Conservation (phyloP, 2,329 filamentous ascomycete genomes). For the Xylariaceae sp. region DNA sequence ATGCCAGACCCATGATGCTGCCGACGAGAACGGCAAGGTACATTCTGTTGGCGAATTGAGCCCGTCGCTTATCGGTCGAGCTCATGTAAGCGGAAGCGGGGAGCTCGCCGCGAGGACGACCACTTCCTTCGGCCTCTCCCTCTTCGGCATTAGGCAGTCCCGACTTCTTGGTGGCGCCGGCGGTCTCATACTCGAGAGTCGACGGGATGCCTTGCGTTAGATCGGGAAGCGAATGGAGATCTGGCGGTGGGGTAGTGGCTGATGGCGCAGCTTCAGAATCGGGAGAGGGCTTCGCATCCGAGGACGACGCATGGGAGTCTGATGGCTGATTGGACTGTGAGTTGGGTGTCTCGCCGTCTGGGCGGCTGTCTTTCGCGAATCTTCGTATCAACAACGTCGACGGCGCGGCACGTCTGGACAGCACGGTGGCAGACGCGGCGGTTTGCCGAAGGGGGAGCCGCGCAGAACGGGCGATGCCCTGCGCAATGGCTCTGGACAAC, state of each 20-base stretch:
- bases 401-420: conserved; percentile 32
- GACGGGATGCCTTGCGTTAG: conserved; percentile 93
- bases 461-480: conserved; percentile 36
- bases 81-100: conserved; percentile 82
- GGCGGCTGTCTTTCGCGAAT: conserved; percentile 38
- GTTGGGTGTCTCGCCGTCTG: conserved; percentile 16
- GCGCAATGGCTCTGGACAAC: conserved; percentile 37
- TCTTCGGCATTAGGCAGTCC: conserved; percentile 32
- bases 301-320: conserved; percentile 2
- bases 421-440: conserved; percentile 21
- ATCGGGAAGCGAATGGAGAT: conserved; percentile 67
- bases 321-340: conserved; percentile 5
- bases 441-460: conserved; percentile 31
- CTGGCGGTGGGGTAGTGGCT: conserved; percentile 42
- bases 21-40: conserved; percentile 57
- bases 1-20: conserved; percentile 56
- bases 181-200: conserved; percentile 73
- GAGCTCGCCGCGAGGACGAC: conserved; percentile 57
- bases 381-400: conserved; percentile 39
- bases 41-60: conserved; percentile 68
- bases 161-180: conserved; percentile 38
- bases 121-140: conserved; percentile 39
- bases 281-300: conserved; percentile 15
- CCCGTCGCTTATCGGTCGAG: conserved; percentile 77
- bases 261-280: conserved; percentile 10